phyloP scores from a whole-genome alignment of 306 rosid species.

The Cucurbita argyrosperma region DNA sequence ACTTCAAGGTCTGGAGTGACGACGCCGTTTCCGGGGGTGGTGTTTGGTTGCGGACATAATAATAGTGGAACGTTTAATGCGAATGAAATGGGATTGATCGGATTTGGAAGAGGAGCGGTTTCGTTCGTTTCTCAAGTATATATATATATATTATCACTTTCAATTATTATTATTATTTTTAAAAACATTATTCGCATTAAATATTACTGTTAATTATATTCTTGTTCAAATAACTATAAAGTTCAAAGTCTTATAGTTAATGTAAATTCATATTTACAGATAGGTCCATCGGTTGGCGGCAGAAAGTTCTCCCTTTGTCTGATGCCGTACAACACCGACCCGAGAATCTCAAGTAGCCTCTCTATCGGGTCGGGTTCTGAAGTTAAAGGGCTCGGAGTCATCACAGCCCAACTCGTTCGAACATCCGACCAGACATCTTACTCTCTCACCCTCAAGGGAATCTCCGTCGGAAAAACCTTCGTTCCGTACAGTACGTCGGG shows the following conservation, averaged over 20 bases:
- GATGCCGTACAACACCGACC: background rate
- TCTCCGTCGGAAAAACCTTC: conserved; percentile 12
- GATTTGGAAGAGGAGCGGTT: conserved; percentile 22
- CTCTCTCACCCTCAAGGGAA: conserved; percentile 12
- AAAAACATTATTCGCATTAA: too few species aligned
- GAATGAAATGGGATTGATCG: conserved; percentile 32
- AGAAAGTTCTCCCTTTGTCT: conserved; percentile 47
- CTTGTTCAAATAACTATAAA: too few species aligned
- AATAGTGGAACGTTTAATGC: conserved; percentile 3
- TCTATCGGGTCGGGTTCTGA: conserved; percentile 13
- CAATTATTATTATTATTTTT: too few species aligned
- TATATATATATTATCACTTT: too few species aligned
- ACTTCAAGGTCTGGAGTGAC: background rate
- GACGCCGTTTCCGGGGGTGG: background rate
- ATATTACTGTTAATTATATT: too few species aligned
- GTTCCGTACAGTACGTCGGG: background rate
- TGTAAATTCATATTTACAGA: background rate
- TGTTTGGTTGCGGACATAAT: conserved; percentile 31
- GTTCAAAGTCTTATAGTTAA: background rate
- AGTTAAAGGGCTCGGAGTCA: conserved; percentile 11
- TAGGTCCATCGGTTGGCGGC: conserved; percentile 11
- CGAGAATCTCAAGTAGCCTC: background rate
- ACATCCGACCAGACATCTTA: background rate
- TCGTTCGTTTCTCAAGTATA: conserved; percentile 29
- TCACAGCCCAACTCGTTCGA: conserved; percentile 12